Percentiles rank a stretch among this genome's conserved stretches.
Conservation (phyloP, 805 yeast species). For the Wickerhamomyces canadensis region DNA sequence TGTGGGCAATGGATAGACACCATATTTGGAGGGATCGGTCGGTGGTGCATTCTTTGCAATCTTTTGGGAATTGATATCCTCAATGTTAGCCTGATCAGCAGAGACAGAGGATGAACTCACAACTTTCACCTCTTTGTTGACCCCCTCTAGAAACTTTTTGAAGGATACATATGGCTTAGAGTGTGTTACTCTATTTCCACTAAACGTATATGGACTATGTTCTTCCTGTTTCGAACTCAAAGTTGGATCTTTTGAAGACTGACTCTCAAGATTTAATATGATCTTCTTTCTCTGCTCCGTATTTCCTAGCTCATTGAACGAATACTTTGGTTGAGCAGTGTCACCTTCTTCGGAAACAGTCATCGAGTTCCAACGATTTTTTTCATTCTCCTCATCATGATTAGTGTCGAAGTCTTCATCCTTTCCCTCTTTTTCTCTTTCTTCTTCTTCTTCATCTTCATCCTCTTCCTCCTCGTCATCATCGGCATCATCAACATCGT, state of each 20-base stretch:
- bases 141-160: conserved; percentile 11
- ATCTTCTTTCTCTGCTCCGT: background rate
- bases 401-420: background rate
- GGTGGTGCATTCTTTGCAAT: conserved; percentile 20
- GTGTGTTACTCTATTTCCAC: conserved; percentile 6
- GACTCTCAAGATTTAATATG: background rate
- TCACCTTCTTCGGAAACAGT: too few species aligned
- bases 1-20: background rate
- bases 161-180: conserved; percentile 6
- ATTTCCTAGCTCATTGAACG: too few species aligned
- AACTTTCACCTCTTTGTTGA: conserved; percentile 8
- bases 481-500: background rate
- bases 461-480: background rate
- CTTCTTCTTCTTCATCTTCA: background rate
- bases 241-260: background rate
- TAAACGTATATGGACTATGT: conserved; percentile 17
- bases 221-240: conserved; percentile 6
- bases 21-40: conserved; percentile 8
- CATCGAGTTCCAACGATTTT: too few species aligned
- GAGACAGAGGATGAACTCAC: conserved; percentile 6
- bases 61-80: conserved; percentile 5
- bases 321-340: too few species aligned
- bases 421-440: background rate
- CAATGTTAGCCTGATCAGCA: conserved; percentile 2
- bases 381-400: too few species aligned